These are phyloP conservation scores for Venturia carpophila DNA, from an alignment of 2,329 filamentous ascomycete genomes.

Conservation along the genomic window DNA sequence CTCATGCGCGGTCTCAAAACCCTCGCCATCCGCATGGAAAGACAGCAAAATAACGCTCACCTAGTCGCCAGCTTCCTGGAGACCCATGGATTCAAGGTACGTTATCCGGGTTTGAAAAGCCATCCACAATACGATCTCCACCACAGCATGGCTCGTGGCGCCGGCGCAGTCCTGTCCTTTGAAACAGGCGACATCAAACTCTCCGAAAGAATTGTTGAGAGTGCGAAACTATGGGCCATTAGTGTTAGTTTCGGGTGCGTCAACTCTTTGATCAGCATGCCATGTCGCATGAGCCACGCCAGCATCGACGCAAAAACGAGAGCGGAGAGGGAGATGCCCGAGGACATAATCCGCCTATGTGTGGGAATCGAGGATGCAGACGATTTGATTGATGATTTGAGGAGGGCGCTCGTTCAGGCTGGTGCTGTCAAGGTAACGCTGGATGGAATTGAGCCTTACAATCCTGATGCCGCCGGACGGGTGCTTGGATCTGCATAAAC, in stretches of 20 bases:
- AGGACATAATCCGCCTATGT: constrained; percentile 91
- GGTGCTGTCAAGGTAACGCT: constrained; percentile 82
- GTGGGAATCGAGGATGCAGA: constrained; percentile 92
- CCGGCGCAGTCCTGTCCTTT: constrained; percentile 90
- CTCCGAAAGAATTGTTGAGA: constrained; percentile 90
- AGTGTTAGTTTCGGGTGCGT: constrained; percentile 97
- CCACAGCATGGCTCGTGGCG: constrained; percentile 88
- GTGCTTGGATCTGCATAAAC: constrained; percentile 7
- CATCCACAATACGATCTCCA: constrained; percentile 96
- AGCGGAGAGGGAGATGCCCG: constrained; percentile 81
- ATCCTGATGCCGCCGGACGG: neutral
- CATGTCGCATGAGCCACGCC: constrained; percentile 98
- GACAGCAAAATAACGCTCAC: constrained; percentile 89
- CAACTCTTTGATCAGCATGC: constrained; percentile 98
- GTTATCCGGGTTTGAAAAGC: constrained; percentile 87
- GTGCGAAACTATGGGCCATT: constrained; percentile 84
- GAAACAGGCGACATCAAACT: constrained; percentile 82
- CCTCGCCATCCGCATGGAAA: constrained; percentile 95
- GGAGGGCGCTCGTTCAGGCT: constrained; percentile 84
- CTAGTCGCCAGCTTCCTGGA: constrained; percentile 89
- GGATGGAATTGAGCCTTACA: constrained; percentile 56
- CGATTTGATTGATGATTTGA: constrained; percentile 88
- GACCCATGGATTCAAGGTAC: constrained; percentile 81
- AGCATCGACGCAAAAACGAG: constrained; percentile 95
- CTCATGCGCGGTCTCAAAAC: constrained; percentile 95